phyloP scores from a whole-genome alignment of 805 yeast species.

The Candida pini region DNA sequence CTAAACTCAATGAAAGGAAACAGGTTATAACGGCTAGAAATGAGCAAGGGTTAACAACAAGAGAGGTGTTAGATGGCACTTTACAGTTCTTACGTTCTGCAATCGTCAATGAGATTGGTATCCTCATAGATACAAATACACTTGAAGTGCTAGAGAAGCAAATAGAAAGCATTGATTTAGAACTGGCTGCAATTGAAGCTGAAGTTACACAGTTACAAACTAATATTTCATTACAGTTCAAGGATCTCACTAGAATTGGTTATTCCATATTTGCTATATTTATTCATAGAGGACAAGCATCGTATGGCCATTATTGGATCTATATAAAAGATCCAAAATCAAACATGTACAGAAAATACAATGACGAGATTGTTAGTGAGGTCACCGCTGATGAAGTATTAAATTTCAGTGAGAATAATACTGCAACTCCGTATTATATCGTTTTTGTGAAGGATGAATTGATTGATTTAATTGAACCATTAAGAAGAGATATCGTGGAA shows the following conservation, averaged over 20 bases:
- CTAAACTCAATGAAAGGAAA: constrained; percentile 37
- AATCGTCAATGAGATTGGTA: constrained; percentile 28
- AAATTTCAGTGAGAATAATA: constrained; percentile 60
- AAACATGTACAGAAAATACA: constrained; percentile 77
- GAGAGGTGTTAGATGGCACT: constrained; percentile 52
- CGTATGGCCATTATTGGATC: constrained; percentile 96
- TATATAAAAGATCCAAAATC: constrained; percentile 74
- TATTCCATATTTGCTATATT: constrained; percentile 87
- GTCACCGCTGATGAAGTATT: constrained; percentile 63
- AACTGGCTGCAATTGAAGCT: constrained; percentile 33
- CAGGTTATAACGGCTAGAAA: constrained; percentile 38
- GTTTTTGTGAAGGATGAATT: constrained; percentile 71
- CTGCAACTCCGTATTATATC: constrained; percentile 91
- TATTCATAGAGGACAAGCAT: constrained; percentile 93
- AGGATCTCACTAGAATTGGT: constrained; percentile 54
- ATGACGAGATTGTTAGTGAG: constrained; percentile 91
- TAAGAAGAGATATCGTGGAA: constrained; percentile 41
- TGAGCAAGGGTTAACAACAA: constrained; percentile 43
- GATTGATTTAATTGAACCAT: constrained; percentile 56
- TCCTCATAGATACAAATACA: constrained; percentile 40
- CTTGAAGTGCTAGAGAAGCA: constrained; percentile 42
- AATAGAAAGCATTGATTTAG: constrained; percentile 40
- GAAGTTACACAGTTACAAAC: constrained; percentile 40
- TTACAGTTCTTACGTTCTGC: constrained; percentile 47
- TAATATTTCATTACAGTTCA: constrained; percentile 56